Percentiles rank a stretch among this genome's conserved stretches.
Conservation (phyloP, 345 rosid species). For the Laguncularia racemosa region DNA sequence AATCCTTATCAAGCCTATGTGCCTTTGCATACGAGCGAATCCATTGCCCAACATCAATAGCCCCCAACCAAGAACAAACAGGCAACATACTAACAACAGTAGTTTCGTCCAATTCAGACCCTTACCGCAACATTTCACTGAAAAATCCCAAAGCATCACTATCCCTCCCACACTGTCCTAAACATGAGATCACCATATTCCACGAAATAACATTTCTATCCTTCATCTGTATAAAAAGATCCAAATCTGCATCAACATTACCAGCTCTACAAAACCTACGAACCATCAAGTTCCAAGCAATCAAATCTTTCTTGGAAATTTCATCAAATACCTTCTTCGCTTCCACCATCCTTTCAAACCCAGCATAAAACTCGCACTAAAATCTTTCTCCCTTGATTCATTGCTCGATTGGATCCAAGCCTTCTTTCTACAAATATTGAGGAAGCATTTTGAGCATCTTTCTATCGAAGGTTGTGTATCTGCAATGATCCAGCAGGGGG, state of each 20-base stretch:
- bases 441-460: slow-evolving; percentile 68
- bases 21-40: slow-evolving; percentile 1
- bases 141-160: slow-evolving; percentile 10
- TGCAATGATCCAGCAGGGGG: no score
- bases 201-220: slow-evolving; percentile 13
- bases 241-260: slow-evolving; percentile 7
- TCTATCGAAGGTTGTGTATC: slow-evolving; percentile 69
- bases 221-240: slow-evolving; percentile 5
- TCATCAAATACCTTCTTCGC: slow-evolving; percentile 15
- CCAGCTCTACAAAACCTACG: slow-evolving; percentile 11
- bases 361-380: slow-evolving; percentile 34
- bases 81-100: slow-evolving; percentile 11
- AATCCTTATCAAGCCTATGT: not conserved
- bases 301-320: slow-evolving; percentile 8
- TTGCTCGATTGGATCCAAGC: slow-evolving; percentile 81
- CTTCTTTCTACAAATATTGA: slow-evolving; percentile 63
- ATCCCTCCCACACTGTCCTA: slow-evolving; percentile 14
- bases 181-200: slow-evolving; percentile 19
- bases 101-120: slow-evolving; percentile 8
- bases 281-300: slow-evolving; percentile 16
- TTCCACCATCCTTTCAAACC: slow-evolving; percentile 6
- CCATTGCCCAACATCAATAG: not conserved
- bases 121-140: slow-evolving; percentile 3
- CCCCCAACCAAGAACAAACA: slow-evolving; percentile 4
- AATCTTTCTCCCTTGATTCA: slow-evolving; percentile 38